phyloP scores from a whole-genome alignment of 2,329 filamentous ascomycete genomes.

The Metarhizium album region DNA sequence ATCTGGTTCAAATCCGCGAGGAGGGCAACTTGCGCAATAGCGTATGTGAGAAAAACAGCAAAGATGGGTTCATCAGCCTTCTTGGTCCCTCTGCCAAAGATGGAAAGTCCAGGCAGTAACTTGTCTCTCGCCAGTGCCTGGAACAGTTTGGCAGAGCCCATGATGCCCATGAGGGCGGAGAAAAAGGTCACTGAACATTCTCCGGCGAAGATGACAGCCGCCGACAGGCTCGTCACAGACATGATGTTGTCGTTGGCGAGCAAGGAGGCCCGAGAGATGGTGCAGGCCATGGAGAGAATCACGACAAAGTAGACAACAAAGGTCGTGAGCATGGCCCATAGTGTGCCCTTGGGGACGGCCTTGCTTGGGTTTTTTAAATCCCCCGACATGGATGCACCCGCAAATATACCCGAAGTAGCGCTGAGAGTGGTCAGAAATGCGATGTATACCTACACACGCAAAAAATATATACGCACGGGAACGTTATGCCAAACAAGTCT shows the following conservation, averaged over 20 bases:
- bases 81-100: conserved; percentile 65
- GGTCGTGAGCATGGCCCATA: conserved; percentile 66
- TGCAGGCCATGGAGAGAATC: conserved; percentile 67
- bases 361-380: conserved; percentile 75
- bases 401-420: conserved; percentile 46
- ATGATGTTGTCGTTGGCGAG: conserved; percentile 69
- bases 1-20: conserved; percentile 80
- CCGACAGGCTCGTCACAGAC: conserved; percentile 68
- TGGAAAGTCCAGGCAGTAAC: conserved; percentile 61
- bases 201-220: conserved; percentile 62
- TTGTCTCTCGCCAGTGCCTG: conserved; percentile 74
- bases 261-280: conserved; percentile 63
- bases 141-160: conserved; percentile 73
- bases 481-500: conserved; percentile 76
- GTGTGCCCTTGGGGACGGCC: conserved; percentile 73
- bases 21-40: conserved; percentile 67
- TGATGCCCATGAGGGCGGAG: conserved; percentile 77
- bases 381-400: conserved; percentile 82
- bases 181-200: conserved; percentile 78
- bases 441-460: conserved; percentile 9
- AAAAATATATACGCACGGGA: conserved; percentile 41
- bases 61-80: conserved; percentile 64
- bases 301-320: conserved; percentile 68
- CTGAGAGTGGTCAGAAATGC: conserved; percentile 15
- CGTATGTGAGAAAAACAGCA: conserved; percentile 66